These are phyloP conservation scores for Aspergillus novofumigatus DNA, from an alignment of 2,329 filamentous ascomycete genomes.

Conservation along the genomic window DNA sequence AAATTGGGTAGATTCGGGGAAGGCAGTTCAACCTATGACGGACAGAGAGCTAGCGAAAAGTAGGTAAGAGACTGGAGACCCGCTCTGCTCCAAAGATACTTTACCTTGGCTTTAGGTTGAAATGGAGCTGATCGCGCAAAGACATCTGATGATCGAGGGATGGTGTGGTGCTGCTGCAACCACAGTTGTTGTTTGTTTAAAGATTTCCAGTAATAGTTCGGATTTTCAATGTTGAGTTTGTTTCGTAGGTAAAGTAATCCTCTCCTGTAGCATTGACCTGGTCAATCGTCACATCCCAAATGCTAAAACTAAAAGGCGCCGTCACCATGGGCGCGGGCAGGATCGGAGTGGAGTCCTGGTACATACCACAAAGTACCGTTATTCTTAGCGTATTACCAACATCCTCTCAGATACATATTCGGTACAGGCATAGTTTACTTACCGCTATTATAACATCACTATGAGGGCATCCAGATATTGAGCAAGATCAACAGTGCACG, in stretches of 20 bases:
- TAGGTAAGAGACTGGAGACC: not conserved
- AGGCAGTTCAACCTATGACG: not conserved
- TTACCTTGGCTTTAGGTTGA: not conserved
- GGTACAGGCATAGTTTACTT: not conserved
- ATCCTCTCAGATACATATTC: not conserved
- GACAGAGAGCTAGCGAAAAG: not conserved
- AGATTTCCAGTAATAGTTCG: no score
- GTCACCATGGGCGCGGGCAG: conserved; percentile 18
- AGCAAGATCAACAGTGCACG: not conserved
- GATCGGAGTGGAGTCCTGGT: conserved; percentile 10
- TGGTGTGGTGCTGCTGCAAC: no score
- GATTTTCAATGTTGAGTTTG: not conserved
- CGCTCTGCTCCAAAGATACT: not conserved
- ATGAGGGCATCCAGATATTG: not conserved
- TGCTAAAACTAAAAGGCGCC: conserved; percentile 13
- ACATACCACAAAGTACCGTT: not conserved
- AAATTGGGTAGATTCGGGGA: not conserved
- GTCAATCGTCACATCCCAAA: conserved; percentile 14
- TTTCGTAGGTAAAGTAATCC: no score
- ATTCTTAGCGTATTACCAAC: not conserved
- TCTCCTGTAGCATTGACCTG: conserved; percentile 3
- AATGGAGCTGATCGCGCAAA: not conserved
- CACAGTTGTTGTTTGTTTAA: no score
- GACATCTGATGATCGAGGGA: no score
- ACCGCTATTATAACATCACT: not conserved